Evolutionary conservation across 164 flowering plant genomes (phyloP).

Genomic region (Paratinospora sagittata): DNA sequence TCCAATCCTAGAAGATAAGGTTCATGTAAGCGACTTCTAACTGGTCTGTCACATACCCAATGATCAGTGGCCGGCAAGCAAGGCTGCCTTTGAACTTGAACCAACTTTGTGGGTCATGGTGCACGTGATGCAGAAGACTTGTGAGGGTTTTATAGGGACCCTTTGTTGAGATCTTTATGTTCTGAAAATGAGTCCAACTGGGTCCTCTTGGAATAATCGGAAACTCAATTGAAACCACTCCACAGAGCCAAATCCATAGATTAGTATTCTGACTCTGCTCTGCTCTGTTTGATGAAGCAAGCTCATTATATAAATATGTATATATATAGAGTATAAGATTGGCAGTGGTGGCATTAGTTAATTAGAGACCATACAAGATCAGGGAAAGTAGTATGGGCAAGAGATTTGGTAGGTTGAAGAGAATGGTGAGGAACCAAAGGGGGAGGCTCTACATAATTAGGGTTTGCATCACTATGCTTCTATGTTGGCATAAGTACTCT

Average conservation of each 20-base stretch:
- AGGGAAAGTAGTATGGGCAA: conserved; percentile 28
- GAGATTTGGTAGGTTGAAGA: conserved; percentile 44
- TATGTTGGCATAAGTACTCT: conserved; percentile 45
- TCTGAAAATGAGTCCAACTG: background rate
- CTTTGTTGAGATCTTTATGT: background rate
- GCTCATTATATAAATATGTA: no score
- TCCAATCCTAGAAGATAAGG: conserved; percentile 25
- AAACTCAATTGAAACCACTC: background rate
- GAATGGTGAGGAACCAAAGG: conserved; percentile 39
- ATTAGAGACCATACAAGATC: no score
- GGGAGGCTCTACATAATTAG: conserved; percentile 56
- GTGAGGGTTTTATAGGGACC: background rate
- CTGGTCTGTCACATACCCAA: conserved; percentile 13
- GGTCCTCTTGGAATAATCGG: background rate
- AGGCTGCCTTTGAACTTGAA: background rate
- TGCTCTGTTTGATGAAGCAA: background rate
- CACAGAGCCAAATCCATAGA: no score
- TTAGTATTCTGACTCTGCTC: background rate
- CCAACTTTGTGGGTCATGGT: conserved; percentile 11
- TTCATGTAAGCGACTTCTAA: conserved; percentile 19
- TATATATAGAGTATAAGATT: no score
- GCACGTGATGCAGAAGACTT: conserved; percentile 20
- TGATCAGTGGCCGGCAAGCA: conserved; percentile 27
- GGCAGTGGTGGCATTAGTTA: no score
- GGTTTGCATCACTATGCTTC: conserved; percentile 53